Evolutionary conservation across 2,329 filamentous ascomycete genomes (phyloP).

Genomic region (Sporothrix brunneoviolacea): DNA sequence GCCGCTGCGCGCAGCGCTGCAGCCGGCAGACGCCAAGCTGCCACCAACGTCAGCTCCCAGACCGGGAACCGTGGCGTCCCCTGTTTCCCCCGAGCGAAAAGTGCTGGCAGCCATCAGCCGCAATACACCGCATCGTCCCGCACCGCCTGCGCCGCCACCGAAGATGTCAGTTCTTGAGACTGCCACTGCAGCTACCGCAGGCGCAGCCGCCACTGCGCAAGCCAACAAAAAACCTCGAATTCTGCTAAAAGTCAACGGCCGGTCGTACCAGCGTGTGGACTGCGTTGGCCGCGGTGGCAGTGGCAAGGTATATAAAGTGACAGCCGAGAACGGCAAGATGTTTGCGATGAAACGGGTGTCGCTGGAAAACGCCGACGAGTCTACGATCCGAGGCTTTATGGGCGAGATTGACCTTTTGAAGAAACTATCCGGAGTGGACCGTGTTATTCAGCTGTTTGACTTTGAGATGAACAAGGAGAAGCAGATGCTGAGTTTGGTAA

Average conservation of each 20-base stretch:
- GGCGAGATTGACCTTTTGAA: constrained; percentile 89
- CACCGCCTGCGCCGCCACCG: constrained; percentile 73
- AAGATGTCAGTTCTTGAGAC: constrained; percentile 97
- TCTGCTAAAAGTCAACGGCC: constrained; percentile 82
- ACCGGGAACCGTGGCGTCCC: not conserved
- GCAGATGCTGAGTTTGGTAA: constrained; percentile 75
- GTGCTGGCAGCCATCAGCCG: constrained; percentile 47
- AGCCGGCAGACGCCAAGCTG: not conserved
- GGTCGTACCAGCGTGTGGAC: constrained; percentile 82
- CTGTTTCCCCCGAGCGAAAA: constrained; percentile 42
- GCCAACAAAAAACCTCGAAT: constrained; percentile 65
- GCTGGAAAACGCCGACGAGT: constrained; percentile 80
- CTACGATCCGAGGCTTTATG: constrained; percentile 78
- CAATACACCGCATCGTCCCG: constrained; percentile 71
- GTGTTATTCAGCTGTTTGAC: constrained; percentile 85
- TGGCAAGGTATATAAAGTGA: constrained; percentile 90
- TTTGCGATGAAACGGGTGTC: constrained; percentile 92
- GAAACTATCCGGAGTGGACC: constrained; percentile 74
- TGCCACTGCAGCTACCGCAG: constrained; percentile 74
- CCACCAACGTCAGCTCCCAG: not conserved
- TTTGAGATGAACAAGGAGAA: constrained; percentile 93
- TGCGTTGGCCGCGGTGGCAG: constrained; percentile 88
- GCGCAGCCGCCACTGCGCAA: constrained; percentile 69
- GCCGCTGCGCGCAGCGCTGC: constrained; percentile 34
- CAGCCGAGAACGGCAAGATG: constrained; percentile 93